Percentiles rank a stretch among this genome's conserved stretches.
These are phyloP conservation scores for Tubosaeta sp. DNA, from an alignment of 768 basidiomycete genomes.

Conservation along the genomic window DNA sequence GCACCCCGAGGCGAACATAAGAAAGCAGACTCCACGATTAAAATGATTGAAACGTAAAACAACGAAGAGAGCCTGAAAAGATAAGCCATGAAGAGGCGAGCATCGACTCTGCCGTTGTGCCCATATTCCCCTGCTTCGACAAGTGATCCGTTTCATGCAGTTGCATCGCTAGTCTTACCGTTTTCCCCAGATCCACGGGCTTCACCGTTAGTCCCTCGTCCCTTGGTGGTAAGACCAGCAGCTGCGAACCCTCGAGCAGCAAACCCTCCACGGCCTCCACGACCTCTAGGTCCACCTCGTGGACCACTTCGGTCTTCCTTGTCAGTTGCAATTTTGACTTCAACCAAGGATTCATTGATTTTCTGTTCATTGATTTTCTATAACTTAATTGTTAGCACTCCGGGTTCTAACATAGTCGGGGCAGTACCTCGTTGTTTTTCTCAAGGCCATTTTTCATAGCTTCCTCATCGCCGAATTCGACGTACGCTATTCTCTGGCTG, in stretches of 20 bases:
- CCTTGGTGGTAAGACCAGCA: slow-evolving; percentile 54
- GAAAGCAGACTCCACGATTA: slow-evolving; percentile 24
- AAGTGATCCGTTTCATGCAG: slow-evolving; percentile 18
- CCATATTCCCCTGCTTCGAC: slow-evolving; percentile 17
- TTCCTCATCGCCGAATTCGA: slow-evolving; percentile 89
- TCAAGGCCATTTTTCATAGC: slow-evolving; percentile 76
- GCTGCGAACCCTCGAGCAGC: slow-evolving; percentile 64
- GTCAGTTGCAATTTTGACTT: slow-evolving; percentile 71
- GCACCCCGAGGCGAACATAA: slow-evolving; percentile 18
- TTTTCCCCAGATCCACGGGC: slow-evolving; percentile 27
- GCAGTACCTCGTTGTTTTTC: slow-evolving; percentile 62
- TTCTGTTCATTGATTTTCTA: slow-evolving; percentile 39
- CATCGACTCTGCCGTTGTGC: slow-evolving; percentile 13
- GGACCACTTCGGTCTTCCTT: slow-evolving; percentile 38
- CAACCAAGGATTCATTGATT: slow-evolving; percentile 60
- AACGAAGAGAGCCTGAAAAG: slow-evolving; percentile 6
- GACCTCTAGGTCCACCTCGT: slow-evolving; percentile 53
- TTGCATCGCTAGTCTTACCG: slow-evolving; percentile 20
- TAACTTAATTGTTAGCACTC: slow-evolving; percentile 5
- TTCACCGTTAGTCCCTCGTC: slow-evolving; percentile 29
- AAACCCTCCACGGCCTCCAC: slow-evolving; percentile 44
- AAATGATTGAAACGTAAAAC: slow-evolving; percentile 12
- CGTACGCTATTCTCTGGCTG: slow-evolving; percentile 63
- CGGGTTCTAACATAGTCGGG: not conserved
- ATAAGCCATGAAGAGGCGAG: slow-evolving; percentile 16